Base-by-base conservation (phyloP, 1,284 basidiomycete species). In the Tilletia horrida region DNA sequence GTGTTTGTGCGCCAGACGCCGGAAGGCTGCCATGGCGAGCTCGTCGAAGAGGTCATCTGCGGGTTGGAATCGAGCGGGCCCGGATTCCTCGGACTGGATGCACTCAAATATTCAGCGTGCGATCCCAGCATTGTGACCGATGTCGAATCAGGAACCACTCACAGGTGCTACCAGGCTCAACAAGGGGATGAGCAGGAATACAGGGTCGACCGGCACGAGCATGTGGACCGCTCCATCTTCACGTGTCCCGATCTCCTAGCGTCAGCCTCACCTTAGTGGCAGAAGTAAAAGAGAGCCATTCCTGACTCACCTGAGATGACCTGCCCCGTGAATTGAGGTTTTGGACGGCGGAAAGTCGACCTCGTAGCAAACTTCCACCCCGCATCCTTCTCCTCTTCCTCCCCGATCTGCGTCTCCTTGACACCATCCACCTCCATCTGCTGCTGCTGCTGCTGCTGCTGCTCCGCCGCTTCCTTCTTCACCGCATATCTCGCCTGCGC, bases 41-140 rank as follows among this genome's bases (percentile, higher is more conserved):
- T 64, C 29, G 40, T 64, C 63, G 23, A 45, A 64, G 27, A 64
- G 11, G 16, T 64, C 63, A 18, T 64, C 63, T 29, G 18, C 45
- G 45, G 63, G 63, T 40, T 50, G 47, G 21, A 2, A 64, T 23
- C 47, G 16, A 29, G 27, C 55, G 1, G 27, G 55, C 14, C 35
- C 55, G 9, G 55, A 31, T 25, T 40, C 35, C 35, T 40, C 35
- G 35, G 35, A 40, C 35, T 40, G 35, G 35, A 4, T 11, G 11
- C 11, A 11, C 11, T 40, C 35, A 40, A 11, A 11, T 40, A 11
- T 4, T 40, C 35, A 40, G 45, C 18, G 16, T 48, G 4, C 16
- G 45, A 48, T 18, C 16, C 45, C 9, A 44, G 9, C 43, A 44
- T 40, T 40, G 35, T 40, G 6, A 11, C 18, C 18, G 23, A 29